Evolutionary conservation across 257 asterid species (phyloP).

Genomic region (Nicotiana benthamiana): DNA sequence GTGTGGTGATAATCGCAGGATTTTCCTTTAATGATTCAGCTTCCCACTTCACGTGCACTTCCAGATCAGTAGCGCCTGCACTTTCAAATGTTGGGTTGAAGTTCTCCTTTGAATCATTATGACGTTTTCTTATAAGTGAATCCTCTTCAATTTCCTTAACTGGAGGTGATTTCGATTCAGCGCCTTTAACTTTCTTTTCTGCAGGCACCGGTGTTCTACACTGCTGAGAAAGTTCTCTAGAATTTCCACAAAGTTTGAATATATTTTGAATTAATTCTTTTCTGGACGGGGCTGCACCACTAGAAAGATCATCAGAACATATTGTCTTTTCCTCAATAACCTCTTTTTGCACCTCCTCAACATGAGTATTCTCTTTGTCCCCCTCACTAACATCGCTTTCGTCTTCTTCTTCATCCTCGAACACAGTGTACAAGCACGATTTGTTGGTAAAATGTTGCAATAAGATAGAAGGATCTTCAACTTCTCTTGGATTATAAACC

Average conservation of each 20-base stretch:
- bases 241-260: constrained; percentile 59
- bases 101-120: constrained; percentile 35
- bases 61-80: constrained; percentile 17
- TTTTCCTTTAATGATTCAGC: constrained; percentile 57
- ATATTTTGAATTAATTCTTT: constrained; percentile 52
- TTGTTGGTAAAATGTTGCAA: constrained; percentile 29
- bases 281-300: constrained; percentile 31
- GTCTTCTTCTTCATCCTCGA: constrained; percentile 66
- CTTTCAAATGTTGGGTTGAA: constrained; percentile 13
- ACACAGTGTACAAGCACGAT: constrained; percentile 60
- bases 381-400: constrained; percentile 37
- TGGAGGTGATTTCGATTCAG: constrained; percentile 3
- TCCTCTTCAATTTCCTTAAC: constrained; percentile 10
- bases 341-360: constrained; percentile 74
- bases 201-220: constrained; percentile 16
- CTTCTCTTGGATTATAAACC: constrained; percentile 25
- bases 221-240: constrained; percentile 40
- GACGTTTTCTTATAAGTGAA: constrained; percentile 4
- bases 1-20: constrained; percentile 53
- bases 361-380: constrained; percentile 30
- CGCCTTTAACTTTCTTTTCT: constrained; percentile 2
- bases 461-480: constrained; percentile 17
- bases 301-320: constrained; percentile 20
- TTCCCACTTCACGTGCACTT: constrained; percentile 77
- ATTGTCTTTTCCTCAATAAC: constrained; percentile 66